These are phyloP conservation scores for Pythium dissimile DNA, from an alignment of 352 stramenopile species.

Conservation along the genomic window DNA sequence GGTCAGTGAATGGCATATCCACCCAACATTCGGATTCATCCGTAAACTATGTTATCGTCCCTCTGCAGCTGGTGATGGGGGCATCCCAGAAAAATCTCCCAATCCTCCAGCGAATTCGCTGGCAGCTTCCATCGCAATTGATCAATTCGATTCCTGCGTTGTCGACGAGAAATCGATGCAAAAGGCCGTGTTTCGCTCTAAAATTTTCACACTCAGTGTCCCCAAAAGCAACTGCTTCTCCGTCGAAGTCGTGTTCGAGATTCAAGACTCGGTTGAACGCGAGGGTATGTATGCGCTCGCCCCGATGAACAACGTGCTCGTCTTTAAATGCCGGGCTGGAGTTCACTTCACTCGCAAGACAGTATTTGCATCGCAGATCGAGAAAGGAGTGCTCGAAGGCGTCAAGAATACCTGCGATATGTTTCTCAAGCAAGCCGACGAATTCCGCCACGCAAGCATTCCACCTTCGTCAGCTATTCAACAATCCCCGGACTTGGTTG, in stretches of 20 bases:
- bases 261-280: constrained; percentile 27
- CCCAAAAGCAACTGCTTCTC: constrained; percentile 67
- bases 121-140: constrained; percentile 43
- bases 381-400: constrained; percentile 27
- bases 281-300: constrained; percentile 20
- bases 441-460: background rate
- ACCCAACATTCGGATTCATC: constrained; percentile 48
- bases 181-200: constrained; percentile 43
- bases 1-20: constrained; percentile 47
- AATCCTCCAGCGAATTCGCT: background rate
- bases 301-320: constrained; percentile 15
- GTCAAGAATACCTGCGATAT: constrained; percentile 26
- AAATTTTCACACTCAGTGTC: constrained; percentile 63
- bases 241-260: constrained; percentile 51
- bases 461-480: background rate
- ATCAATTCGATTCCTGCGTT: constrained; percentile 53
- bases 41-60: constrained; percentile 51
- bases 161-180: constrained; percentile 35
- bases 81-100: background rate
- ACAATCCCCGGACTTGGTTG: background rate
- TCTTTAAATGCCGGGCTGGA: constrained; percentile 24
- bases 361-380: constrained; percentile 25
- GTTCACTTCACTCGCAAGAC: constrained; percentile 30
- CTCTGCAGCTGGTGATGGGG: background rate
- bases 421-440: constrained; percentile 21